Percentiles rank a stretch among this genome's conserved stretches.
These are phyloP conservation scores for Daldinia grandis DNA, from an alignment of 495 filamentous ascomycete genomes.

Conservation along the genomic window DNA sequence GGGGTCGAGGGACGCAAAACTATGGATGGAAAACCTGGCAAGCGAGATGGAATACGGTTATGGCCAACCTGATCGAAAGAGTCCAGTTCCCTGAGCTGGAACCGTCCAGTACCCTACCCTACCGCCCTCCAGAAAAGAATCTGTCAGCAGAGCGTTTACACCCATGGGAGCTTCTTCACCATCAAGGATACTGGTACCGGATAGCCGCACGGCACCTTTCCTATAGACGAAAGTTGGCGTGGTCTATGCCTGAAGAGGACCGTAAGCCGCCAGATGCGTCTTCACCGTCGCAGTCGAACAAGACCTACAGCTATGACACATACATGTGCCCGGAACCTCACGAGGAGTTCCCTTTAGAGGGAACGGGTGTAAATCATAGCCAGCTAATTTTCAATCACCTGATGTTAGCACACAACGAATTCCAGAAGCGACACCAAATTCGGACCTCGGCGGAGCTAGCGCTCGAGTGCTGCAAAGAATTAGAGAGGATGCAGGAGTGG, in stretches of 20 bases:
- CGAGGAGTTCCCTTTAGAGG: constrained; percentile 69
- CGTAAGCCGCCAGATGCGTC: constrained; percentile 70
- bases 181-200: constrained; percentile 87
- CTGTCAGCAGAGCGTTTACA: constrained; percentile 70
- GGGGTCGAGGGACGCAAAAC: constrained; percentile 80
- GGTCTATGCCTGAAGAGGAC: constrained; percentile 78
- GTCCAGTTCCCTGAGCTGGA: constrained; percentile 59
- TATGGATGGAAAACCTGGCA: constrained; percentile 93
- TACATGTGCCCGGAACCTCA: constrained; percentile 84
- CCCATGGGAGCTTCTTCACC: constrained; percentile 84
- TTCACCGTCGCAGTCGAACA: constrained; percentile 71
- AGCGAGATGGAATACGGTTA: constrained; percentile 79
- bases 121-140: constrained; percentile 72
- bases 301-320: constrained; percentile 78
- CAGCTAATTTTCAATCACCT: constrained; percentile 67
- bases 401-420: constrained; percentile 69
- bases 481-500: constrained; percentile 70
- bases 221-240: constrained; percentile 66
- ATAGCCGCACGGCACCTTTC: constrained; percentile 72
- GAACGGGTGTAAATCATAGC: constrained; percentile 70
- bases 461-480: constrained; percentile 73
- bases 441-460: constrained; percentile 73
- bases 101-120: constrained; percentile 53
- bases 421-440: constrained; percentile 66
- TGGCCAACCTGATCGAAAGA: constrained; percentile 80